Conservation (phyloP, 1,284 basidiomycete genomes). For the Paramarasmius palmivorus region DNA sequence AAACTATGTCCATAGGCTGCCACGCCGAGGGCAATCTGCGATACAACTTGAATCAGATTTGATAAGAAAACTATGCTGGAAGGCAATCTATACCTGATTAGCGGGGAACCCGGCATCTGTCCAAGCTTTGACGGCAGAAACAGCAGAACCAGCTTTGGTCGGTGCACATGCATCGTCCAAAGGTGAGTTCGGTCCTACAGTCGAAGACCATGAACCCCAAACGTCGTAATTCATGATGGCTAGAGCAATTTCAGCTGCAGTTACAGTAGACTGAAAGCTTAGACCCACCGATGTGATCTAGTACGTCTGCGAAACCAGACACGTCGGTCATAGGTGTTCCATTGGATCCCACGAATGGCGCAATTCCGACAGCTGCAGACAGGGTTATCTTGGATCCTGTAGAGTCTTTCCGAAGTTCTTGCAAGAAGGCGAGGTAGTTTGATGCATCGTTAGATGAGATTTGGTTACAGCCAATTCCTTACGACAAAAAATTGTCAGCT, state of each 20-base stretch:
- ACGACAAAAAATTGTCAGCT: too few species aligned
- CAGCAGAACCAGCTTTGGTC: conserved; percentile 73
- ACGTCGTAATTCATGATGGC: conserved; percentile 88
- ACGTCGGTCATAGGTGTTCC: conserved; percentile 69
- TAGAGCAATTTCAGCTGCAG: neutral
- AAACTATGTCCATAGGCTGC: conserved; percentile 75
- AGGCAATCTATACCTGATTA: conserved; percentile 36
- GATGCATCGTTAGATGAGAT: conserved; percentile 50
- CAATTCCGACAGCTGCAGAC: conserved; percentile 71
- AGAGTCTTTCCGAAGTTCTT: conserved; percentile 53
- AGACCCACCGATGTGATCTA: conserved; percentile 66
- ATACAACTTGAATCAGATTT: neutral
- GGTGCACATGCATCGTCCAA: conserved; percentile 76
- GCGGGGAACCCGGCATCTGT: conserved; percentile 74
- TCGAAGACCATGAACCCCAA: conserved; percentile 57
- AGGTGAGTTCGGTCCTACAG: conserved; percentile 65
- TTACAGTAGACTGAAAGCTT: too few species aligned
- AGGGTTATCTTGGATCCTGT: conserved; percentile 60
- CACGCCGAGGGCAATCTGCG: conserved; percentile 62
- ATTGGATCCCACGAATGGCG: conserved; percentile 65
- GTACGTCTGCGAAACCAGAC: conserved; percentile 63
- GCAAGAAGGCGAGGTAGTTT: conserved; percentile 74
- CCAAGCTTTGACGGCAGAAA: conserved; percentile 76
- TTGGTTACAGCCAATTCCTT: neutral
- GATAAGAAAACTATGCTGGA: neutral